Evolutionary conservation across 176 grass and related monocot species (phyloP).

Genomic region (Oryza officinalis): DNA sequence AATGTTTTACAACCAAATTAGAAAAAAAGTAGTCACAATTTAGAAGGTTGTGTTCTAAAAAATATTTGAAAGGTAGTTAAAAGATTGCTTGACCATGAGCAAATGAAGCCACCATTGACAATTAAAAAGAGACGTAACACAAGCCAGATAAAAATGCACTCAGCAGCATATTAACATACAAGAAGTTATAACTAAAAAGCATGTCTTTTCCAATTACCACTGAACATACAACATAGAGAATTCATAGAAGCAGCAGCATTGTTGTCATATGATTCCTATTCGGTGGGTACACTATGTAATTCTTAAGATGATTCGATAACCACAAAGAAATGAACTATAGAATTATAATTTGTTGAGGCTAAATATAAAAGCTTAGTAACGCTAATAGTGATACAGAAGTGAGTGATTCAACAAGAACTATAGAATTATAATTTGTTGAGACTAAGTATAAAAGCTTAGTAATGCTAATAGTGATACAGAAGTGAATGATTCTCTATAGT

Average conservation of each 20-base stretch:
- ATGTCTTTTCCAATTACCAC: not conserved
- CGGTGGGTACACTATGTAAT: not conserved
- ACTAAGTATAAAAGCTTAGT: not conserved
- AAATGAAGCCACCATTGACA: not conserved
- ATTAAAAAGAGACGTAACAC: not conserved
- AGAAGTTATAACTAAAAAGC: not conserved
- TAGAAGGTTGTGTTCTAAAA: not conserved
- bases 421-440: not conserved
- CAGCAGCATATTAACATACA: not conserved
- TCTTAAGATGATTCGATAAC: not conserved
- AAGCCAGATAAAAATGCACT: not conserved
- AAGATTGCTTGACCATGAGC: not conserved
- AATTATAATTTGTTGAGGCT: not conserved
- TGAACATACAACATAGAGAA: not conserved
- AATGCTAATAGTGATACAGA: not conserved
- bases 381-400: not conserved
- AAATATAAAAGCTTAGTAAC: not conserved
- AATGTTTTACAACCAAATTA: not conserved
- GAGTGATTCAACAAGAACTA: too few species aligned
- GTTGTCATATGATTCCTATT: not conserved
- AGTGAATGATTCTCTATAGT: not conserved
- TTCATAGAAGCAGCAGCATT: not conserved
- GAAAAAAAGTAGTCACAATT: not conserved
- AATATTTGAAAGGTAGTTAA: not conserved
- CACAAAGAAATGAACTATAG: not conserved